phyloP scores from a whole-genome alignment of 2,329 filamentous ascomycete genomes.

The Aspergillus fischeri region DNA sequence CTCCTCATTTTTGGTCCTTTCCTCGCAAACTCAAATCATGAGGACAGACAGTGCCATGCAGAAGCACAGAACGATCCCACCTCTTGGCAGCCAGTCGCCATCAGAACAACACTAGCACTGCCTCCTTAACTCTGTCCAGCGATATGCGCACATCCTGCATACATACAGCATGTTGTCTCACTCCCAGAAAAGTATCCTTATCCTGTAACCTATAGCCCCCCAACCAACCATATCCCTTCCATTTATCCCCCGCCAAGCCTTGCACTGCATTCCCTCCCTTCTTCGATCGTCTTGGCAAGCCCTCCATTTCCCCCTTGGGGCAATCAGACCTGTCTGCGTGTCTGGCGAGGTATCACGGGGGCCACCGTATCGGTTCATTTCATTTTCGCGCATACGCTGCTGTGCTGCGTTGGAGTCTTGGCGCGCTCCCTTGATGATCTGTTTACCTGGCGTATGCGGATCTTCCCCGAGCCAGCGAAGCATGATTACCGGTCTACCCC shows the following conservation, averaged over 20 bases:
- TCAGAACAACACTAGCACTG: background rate
- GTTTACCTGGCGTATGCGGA: too few relatives aligned
- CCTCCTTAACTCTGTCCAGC: background rate
- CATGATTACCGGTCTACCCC: background rate
- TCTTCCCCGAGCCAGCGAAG: too few relatives aligned
- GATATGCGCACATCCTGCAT: background rate
- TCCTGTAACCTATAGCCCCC: background rate
- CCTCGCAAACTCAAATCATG: background rate
- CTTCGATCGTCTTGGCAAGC: background rate
- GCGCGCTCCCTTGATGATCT: background rate
- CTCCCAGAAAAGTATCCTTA: background rate
- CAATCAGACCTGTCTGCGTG: background rate
- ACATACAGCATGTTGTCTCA: background rate
- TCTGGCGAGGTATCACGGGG: background rate
- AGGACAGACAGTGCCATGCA: background rate
- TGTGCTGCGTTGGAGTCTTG: background rate
- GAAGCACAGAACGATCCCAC: background rate
- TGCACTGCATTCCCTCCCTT: background rate
- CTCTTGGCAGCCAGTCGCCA: background rate
- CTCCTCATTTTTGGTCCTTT: background rate
- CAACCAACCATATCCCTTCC: background rate
- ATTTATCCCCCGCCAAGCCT: background rate
- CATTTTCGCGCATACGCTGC: background rate
- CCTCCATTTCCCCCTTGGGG: background rate
- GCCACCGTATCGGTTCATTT: background rate